Evolutionary conservation across 352 stramenopile species (phyloP), one percentile per base, ranked within the genome.

Genomic region (Phytophthora uliginosa): DNA sequence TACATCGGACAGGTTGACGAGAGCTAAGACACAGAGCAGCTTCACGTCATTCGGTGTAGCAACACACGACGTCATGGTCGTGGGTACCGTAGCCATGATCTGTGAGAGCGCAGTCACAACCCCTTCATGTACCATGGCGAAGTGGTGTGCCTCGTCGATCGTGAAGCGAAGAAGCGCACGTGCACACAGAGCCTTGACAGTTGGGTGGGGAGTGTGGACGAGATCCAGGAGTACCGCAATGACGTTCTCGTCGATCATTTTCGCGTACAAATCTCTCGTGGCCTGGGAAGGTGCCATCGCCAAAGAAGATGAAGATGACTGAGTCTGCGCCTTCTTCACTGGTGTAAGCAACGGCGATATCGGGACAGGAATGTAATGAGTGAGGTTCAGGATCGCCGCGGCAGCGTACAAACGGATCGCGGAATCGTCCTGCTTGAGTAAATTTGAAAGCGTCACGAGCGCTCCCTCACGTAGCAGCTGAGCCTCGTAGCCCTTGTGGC

Each of bases 351-450:
- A 33, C 17, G 74, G 58, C 2, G 65, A 50, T 4, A 69, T 28
- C 15, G 67, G 57, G 3, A 62, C 60, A 50, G 66, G 71, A 22
- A 64, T 33, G 38, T 69, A 74, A 60, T 78, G 60, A 6, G 86
- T 89, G 48, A 96, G 75, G 53, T 97, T 97, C 33, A 91, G 73
- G 20, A 97, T 77, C 52, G 91, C 91, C n/a, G 89, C 86, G 1
- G 85, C 76, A 15, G 84, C 78, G 24, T 88, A 94, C 42, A 94
- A 42, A 2, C 86, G 88, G 22, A 95, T 81, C 13, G 83, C 72
- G 1, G 78, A 69, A 47, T 96, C 89, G 45, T 96, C 89, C 5
- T 78, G 79, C 53, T 95, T 95, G 59, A 94, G 72, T 47, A 92
- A 66, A n/a, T 73, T 69, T 1, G 70, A 77, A 58, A 95, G 75